Conservation (phyloP, 2,329 filamentous ascomycete species). For the Aspergillus sp. region DNA sequence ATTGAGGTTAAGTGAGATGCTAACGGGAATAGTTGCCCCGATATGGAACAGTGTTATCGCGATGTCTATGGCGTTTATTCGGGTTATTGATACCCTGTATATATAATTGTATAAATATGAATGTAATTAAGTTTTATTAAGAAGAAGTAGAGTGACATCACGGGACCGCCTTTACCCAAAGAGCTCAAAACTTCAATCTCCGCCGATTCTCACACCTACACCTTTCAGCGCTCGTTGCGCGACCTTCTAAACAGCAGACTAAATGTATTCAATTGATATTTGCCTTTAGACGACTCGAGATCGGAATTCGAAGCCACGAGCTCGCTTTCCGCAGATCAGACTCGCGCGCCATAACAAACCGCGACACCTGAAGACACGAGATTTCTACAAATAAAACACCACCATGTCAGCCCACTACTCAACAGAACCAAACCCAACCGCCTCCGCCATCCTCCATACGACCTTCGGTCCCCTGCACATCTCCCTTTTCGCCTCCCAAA, state of each 20-base stretch:
- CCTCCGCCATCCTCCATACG: conserved; percentile 83
- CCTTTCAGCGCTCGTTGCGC: background rate
- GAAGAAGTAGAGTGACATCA: conserved; percentile 7
- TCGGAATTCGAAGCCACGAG: too few species aligned
- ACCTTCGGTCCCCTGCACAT: conserved; percentile 82
- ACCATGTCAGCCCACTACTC: conserved; percentile 86
- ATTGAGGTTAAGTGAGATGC: background rate
- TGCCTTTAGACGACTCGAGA: background rate
- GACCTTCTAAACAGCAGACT: background rate
- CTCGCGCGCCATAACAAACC: background rate
- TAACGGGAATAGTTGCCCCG: conserved; percentile 19
- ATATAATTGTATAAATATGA: background rate
- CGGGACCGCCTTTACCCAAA: conserved; percentile 12
- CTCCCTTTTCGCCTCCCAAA: conserved; percentile 92
- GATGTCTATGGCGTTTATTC: conserved; percentile 17
- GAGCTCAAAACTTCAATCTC: conserved; percentile 9
- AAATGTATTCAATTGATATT: background rate
- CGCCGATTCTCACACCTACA: background rate
- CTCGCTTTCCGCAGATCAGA: too few species aligned
- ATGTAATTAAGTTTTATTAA: conserved; percentile 4
- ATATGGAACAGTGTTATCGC: conserved; percentile 18
- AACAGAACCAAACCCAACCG: conserved; percentile 88
- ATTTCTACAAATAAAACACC: background rate
- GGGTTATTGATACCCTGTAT: background rate
- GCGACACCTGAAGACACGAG: background rate